Conservation (phyloP, 2,329 filamentous ascomycete species). For the Exserohilum turcica region DNA sequence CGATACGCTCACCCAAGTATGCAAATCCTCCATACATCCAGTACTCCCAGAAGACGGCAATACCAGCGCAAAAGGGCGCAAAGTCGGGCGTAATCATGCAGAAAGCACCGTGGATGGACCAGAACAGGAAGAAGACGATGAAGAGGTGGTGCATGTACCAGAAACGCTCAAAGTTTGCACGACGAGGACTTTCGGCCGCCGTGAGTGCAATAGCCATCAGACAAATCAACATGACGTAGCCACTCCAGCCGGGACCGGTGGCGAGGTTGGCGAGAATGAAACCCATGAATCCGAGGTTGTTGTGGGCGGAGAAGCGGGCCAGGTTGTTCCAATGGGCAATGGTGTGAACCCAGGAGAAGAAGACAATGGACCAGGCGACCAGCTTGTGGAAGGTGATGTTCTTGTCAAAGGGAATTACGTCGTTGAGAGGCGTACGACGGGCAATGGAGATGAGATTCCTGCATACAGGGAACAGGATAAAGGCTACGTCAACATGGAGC, state of each 20-base stretch:
- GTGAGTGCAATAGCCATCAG: constrained; percentile 80
- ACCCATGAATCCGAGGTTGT: constrained; percentile 77
- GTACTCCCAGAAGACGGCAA: constrained; percentile 87
- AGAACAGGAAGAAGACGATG: constrained; percentile 86
- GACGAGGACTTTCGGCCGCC: constrained; percentile 75
- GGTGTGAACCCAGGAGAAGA: constrained; percentile 86
- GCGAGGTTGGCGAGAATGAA: constrained; percentile 78
- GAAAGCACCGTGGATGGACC: constrained; percentile 86
- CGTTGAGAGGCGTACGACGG: constrained; percentile 80
- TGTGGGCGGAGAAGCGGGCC: constrained; percentile 73
- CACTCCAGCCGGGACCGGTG: constrained; percentile 82
- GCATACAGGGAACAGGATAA: constrained; percentile 82
- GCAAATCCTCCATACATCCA: constrained; percentile 84
- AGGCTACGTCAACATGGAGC: constrained; percentile 79
- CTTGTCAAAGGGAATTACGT: constrained; percentile 87
- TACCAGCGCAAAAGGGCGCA: constrained; percentile 74
- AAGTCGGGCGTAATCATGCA: constrained; percentile 89
- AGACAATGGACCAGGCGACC: constrained; percentile 85
- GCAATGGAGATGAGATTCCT: constrained; percentile 81
- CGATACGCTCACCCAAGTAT: constrained; percentile 79
- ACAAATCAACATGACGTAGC: constrained; percentile 80
- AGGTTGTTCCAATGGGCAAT: constrained; percentile 89
- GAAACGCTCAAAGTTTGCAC: constrained; percentile 85
- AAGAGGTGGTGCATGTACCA: constrained; percentile 92
- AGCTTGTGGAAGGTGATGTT: constrained; percentile 88